Conservation (phyloP, 2,329 filamentous ascomycete species). For the Rugonectria rugulosa region DNA sequence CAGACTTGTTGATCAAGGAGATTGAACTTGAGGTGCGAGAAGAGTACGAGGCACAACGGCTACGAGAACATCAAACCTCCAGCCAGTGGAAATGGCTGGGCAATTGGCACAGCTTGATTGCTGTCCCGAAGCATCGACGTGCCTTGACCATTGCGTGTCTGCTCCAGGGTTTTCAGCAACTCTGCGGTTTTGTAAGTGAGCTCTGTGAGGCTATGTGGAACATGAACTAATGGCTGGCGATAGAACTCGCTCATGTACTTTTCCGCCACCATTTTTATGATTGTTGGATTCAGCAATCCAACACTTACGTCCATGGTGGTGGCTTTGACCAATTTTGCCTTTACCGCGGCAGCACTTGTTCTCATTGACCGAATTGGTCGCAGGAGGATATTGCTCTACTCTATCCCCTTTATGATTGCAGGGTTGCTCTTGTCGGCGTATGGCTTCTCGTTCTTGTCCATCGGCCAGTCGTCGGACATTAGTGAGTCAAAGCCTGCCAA, state of each 20-base stretch:
- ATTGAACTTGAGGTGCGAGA: constrained; percentile 80
- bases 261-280: constrained; percentile 80
- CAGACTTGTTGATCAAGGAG: constrained; percentile 67
- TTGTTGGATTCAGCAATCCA: constrained; percentile 79
- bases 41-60: constrained; percentile 62
- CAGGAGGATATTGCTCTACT: constrained; percentile 80
- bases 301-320: constrained; percentile 83
- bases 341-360: constrained; percentile 77
- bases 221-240: constrained; percentile 11
- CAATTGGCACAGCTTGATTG: constrained; percentile 61
- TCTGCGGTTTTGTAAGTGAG: constrained; percentile 77
- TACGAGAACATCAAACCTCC: constrained; percentile 40
- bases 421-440: constrained; percentile 75
- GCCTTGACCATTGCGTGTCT: constrained; percentile 87
- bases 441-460: constrained; percentile 72
- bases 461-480: constrained; percentile 43
- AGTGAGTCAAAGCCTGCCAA: constrained; percentile 27
- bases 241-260: constrained; percentile 94
- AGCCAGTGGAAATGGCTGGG: constrained; percentile 49
- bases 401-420: constrained; percentile 82
- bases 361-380: constrained; percentile 83
- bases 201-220: not conserved
- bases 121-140: constrained; percentile 70
- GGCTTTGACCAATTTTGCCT: constrained; percentile 82
- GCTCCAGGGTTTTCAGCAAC: constrained; percentile 85